phyloP scores from a whole-genome alignment of 208 protist species.

The Leishmania tropica region DNA sequence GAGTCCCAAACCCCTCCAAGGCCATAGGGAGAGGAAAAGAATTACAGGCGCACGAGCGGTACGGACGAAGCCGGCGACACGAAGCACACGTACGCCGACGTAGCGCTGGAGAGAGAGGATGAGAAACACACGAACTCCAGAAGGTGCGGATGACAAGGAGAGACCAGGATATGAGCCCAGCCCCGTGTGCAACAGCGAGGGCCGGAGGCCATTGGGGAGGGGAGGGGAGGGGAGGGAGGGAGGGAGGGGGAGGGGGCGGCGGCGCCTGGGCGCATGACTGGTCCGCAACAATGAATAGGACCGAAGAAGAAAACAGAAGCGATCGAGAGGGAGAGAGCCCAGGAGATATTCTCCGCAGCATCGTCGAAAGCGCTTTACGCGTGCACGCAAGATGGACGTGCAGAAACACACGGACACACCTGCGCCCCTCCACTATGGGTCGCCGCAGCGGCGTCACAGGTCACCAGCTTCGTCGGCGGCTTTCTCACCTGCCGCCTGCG shows the following conservation, averaged over 20 bases:
- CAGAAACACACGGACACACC: not conserved
- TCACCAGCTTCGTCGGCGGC: not conserved
- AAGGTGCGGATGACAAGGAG: not conserved
- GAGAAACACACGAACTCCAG: not conserved
- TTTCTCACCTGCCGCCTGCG: not conserved
- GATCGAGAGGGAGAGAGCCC: not conserved
- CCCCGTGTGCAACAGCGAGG: not conserved
- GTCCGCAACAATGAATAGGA: not conserved
- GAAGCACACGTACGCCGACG: not conserved
- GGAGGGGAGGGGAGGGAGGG: too few relatives aligned
- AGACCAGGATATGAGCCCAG: not conserved
- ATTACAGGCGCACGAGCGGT: not conserved
- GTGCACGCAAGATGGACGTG: not conserved
- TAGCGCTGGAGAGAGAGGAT: not conserved
- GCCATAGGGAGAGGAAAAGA: not conserved
- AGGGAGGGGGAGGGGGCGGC: not conserved
- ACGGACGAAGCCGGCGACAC: not conserved
- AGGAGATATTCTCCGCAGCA: not conserved
- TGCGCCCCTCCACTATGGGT: not conserved
- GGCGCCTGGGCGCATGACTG: not conserved
- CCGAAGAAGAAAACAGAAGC: not conserved
- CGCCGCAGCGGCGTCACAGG: not conserved
- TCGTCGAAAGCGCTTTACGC: not conserved
- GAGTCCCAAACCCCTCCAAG: not conserved
- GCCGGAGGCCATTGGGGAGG: not conserved